Conservation (phyloP, 179 eudicot genomes). For the Monotropa hypopitys region DNA sequence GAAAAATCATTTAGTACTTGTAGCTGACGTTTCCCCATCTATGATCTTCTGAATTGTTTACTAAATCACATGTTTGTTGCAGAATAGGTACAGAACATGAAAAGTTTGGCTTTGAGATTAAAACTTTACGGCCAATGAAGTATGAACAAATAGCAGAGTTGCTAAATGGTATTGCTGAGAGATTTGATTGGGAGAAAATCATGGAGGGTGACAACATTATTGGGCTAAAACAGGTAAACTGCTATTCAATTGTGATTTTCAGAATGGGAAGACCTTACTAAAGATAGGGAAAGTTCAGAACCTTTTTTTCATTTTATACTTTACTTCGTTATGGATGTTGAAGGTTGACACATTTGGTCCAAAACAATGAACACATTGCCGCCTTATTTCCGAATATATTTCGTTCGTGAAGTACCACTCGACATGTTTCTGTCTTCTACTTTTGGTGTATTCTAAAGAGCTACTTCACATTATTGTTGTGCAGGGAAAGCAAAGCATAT, state of each 20-base stretch:
- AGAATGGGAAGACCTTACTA: neutral
- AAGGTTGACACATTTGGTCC: slow-evolving; percentile 2
- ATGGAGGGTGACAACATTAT: slow-evolving; percentile 91
- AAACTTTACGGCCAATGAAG: slow-evolving; percentile 69
- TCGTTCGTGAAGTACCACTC: neutral
- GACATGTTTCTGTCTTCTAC: neutral
- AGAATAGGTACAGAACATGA: slow-evolving; percentile 99
- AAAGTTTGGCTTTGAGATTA: slow-evolving; percentile 88
- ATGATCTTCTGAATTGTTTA: neutral
- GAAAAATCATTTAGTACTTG: neutral
- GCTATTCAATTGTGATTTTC: neutral
- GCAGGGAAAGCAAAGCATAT: slow-evolving; percentile 93
- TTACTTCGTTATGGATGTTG: neutral
- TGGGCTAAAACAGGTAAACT: slow-evolving; percentile 82
- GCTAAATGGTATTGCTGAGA: slow-evolving; percentile 82
- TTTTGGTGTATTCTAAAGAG: neutral
- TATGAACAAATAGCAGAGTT: slow-evolving; percentile 83
- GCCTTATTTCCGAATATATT: neutral
- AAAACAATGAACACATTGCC: neutral
- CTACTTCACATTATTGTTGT: neutral
- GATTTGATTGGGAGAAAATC: slow-evolving; percentile 95
- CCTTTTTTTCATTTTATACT: neutral
- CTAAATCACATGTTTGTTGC: slow-evolving; percentile 14
- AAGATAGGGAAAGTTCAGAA: neutral
- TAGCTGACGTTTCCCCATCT: neutral